Evolutionary conservation across 371 early-diverging fungal species (phyloP).

Genomic region (Blastocladiella emersonii): DNA sequence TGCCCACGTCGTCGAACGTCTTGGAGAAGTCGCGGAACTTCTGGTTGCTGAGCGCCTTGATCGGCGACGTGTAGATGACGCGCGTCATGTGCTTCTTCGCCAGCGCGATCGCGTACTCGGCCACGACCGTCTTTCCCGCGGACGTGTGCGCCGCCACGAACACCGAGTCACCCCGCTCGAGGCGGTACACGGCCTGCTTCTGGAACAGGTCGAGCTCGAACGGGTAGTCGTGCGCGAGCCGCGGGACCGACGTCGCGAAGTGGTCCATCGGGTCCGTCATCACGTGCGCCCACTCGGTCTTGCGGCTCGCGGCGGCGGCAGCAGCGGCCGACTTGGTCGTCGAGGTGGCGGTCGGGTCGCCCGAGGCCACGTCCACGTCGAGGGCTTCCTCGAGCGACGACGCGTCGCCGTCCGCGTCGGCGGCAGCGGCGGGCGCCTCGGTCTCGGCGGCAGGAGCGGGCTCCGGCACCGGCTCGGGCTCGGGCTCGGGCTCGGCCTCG

Average conservation of each 20-base stretch:
- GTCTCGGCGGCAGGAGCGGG: background rate
- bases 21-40: constrained; percentile 92
- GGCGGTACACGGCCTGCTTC: constrained; percentile 91
- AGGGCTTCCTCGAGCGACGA: background rate
- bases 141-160: constrained; percentile 99
- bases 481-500: background rate
- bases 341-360: background rate
- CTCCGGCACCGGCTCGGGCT: too few relatives aligned
- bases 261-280: constrained; percentile 66
- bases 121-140: constrained; percentile 99
- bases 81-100: constrained; percentile 91
- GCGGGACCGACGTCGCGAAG: constrained; percentile 49
- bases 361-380: background rate
- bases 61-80: constrained; percentile 98
- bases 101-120: constrained; percentile 95
- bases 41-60: constrained; percentile 98
- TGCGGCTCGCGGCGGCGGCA: constrained; percentile 11
- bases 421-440: background rate
- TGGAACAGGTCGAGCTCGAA: constrained; percentile 99
- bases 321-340: background rate
- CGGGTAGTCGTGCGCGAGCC: constrained; percentile 45
- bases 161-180: constrained; percentile 87
- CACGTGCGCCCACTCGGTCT: constrained; percentile 82
- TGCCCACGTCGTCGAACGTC: constrained; percentile 91
- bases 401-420: constrained; percentile 6